These are phyloP conservation scores for Spencermartinsiella ligniputridi DNA, from an alignment of 1,139 yeast genomes.

Conservation along the genomic window DNA sequence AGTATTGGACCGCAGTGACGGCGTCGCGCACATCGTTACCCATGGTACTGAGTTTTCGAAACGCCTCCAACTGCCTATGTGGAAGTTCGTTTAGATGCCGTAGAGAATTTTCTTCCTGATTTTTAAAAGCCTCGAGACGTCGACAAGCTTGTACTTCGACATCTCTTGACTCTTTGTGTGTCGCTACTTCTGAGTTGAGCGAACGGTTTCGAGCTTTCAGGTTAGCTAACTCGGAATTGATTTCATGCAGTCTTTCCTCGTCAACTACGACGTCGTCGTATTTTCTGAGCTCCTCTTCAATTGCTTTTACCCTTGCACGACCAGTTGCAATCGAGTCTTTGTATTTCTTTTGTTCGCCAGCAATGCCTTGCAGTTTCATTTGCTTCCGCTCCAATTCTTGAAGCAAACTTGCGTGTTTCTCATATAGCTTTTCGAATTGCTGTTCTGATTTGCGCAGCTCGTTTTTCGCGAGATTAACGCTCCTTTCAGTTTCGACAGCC, in stretches of 20 bases:
- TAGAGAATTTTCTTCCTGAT: neutral
- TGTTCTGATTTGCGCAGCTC: slow-evolving; percentile 4
- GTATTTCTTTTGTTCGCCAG: slow-evolving; percentile 6
- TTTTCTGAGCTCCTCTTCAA: slow-evolving; percentile 1
- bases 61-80: slow-evolving; percentile 21
- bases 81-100: neutral
- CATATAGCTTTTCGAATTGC: neutral
- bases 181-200: neutral
- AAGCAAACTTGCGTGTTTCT: slow-evolving; percentile 8
- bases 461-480: slow-evolving; percentile 35
- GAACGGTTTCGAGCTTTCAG: neutral
- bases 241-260: neutral
- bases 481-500: neutral
- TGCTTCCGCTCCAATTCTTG: slow-evolving; percentile 17
- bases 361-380: slow-evolving; percentile 19
- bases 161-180: neutral
- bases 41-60: slow-evolving; percentile 20
- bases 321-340: slow-evolving; percentile 3
- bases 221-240: neutral
- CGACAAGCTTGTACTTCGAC: neutral
- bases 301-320: slow-evolving; percentile 6
- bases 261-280: slow-evolving; percentile 4
- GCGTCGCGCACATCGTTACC: slow-evolving; percentile 12
- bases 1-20: slow-evolving; percentile 38
- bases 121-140: slow-evolving; percentile 18